Conservation (phyloP, 1,139 yeast genomes). For the Hyphopichia pseudoburtonii region DNA sequence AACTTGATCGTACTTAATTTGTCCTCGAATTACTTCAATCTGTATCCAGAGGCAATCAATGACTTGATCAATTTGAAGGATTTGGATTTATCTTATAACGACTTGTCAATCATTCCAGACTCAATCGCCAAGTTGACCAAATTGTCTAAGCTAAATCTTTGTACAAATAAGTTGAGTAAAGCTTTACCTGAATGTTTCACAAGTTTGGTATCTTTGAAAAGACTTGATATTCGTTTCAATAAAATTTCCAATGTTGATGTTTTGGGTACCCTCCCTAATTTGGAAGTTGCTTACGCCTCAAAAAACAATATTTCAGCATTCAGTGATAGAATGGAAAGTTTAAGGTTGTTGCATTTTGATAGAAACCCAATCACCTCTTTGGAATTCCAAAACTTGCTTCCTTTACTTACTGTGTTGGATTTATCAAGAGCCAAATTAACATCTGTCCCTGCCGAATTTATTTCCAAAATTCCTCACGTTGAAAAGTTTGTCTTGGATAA, state of each 20-base stretch:
- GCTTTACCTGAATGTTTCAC: conserved; percentile 55
- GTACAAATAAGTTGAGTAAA: conserved; percentile 69
- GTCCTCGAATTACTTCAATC: conserved; percentile 74
- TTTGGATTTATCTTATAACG: conserved; percentile 82
- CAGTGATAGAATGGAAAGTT: conserved; percentile 57
- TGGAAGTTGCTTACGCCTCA: conserved; percentile 73
- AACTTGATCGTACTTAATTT: conserved; percentile 64
- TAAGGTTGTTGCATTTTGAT: conserved; percentile 55
- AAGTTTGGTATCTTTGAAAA: conserved; percentile 56
- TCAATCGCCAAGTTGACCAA: conserved; percentile 58
- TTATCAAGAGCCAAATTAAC: conserved; percentile 82
- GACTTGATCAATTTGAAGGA: conserved; percentile 59
- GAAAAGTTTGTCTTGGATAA: conserved; percentile 78
- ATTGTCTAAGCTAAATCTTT: conserved; percentile 68
- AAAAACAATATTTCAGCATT: conserved; percentile 78
- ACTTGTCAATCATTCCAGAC: conserved; percentile 59
- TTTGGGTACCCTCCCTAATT: conserved; percentile 59
- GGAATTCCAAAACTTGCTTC: conserved; percentile 56
- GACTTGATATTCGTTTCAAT: conserved; percentile 80
- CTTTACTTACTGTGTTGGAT: conserved; percentile 69
- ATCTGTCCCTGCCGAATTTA: conserved; percentile 63
- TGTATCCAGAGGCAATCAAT: conserved; percentile 71
- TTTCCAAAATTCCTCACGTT: conserved; percentile 61
- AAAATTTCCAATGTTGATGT: conserved; percentile 63
- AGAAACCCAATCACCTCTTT: conserved; percentile 79